These are phyloP conservation scores for Kernera saxatilis DNA, from an alignment of 345 rosid genomes.

Conservation along the genomic window DNA sequence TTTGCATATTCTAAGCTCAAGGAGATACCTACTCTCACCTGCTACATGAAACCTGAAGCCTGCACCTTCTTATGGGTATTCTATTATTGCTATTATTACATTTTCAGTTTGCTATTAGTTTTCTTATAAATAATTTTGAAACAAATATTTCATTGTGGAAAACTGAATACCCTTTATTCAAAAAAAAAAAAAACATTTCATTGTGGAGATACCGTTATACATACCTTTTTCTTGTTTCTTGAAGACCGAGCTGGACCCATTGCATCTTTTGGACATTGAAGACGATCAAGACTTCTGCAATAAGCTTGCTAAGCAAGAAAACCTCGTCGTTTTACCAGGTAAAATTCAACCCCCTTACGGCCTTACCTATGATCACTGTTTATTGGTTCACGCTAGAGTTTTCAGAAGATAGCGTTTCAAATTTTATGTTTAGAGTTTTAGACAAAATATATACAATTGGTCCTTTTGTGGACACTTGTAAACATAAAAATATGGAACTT, in stretches of 20 bases:
- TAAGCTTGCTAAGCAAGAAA: slow-evolving; percentile 25
- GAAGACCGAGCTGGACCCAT: background rate
- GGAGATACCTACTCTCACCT: slow-evolving; percentile 50
- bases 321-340: slow-evolving; percentile 25
- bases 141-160: background rate
- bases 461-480: background rate
- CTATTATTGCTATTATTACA: background rate
- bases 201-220: background rate
- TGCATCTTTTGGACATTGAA: background rate
- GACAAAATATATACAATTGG: background rate
- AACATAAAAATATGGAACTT: background rate
- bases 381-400: background rate
- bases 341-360: background rate
- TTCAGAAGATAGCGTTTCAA: background rate
- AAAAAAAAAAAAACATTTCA: too few relatives aligned
- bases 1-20: slow-evolving; percentile 35
- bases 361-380: background rate
- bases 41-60: slow-evolving; percentile 50
- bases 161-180: too few relatives aligned
- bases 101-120: background rate
- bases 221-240: background rate
- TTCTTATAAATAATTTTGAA: background rate
- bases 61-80: slow-evolving; percentile 66
- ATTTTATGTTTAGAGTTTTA: background rate
- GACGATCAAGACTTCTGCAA: slow-evolving; percentile 20